Evolutionary conservation across 2,329 filamentous ascomycete genomes (phyloP).

Genomic region (Alternaria novae-zelandiae): DNA sequence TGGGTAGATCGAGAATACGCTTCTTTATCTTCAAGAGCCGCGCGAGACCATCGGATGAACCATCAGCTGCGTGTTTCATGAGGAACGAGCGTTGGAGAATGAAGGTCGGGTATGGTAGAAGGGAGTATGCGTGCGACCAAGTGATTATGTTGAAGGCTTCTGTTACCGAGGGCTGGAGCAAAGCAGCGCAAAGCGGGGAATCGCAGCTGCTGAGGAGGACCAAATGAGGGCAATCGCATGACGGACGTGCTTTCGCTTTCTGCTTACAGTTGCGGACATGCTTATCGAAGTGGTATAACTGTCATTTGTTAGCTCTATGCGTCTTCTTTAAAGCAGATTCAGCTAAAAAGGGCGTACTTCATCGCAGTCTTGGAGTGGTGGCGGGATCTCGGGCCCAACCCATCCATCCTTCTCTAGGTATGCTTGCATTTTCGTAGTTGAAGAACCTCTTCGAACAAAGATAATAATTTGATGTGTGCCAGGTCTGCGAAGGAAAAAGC

Average conservation of each 20-base stretch:
- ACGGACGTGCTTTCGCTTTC: too few relatives aligned
- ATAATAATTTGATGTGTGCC: rapidly evolving
- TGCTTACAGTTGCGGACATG: background rate
- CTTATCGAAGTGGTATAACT: background rate
- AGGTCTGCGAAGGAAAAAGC: background rate
- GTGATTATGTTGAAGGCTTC: background rate
- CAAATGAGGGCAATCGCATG: background rate
- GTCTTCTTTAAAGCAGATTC: background rate
- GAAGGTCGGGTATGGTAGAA: background rate
- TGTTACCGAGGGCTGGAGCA: background rate
- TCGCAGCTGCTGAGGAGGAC: background rate
- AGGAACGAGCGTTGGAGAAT: background rate
- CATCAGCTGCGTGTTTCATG: background rate
- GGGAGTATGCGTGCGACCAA: background rate
- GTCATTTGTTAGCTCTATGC: background rate
- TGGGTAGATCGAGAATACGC: background rate
- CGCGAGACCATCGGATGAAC: background rate
- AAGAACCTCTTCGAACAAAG: background rate
- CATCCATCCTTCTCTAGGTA: background rate
- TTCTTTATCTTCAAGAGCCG: background rate
- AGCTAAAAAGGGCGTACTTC: background rate
- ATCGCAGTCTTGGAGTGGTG: background rate
- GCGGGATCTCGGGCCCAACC: background rate
- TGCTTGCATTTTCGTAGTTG: background rate
- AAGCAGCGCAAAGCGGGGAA: background rate